Evolutionary conservation across 441 rosid species (phyloP).

Genomic region (Populus tomentosa): DNA sequence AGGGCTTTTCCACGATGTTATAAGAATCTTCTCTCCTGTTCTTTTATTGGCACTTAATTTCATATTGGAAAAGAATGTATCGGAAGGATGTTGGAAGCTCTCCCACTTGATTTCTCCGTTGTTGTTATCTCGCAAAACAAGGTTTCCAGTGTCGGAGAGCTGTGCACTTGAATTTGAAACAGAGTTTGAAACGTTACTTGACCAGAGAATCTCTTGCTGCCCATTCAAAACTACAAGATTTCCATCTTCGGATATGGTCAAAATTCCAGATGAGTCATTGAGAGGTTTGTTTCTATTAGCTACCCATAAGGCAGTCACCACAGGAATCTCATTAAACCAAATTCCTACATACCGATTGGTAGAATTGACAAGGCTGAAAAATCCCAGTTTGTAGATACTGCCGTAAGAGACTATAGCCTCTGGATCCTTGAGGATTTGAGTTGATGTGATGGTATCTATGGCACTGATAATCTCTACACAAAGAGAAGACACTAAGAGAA

Average conservation of each 20-base stretch:
- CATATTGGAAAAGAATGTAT: slow-evolving; percentile 29
- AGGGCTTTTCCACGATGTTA: slow-evolving; percentile 44
- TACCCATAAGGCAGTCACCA: slow-evolving; percentile 35
- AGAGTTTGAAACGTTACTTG: slow-evolving; percentile 29
- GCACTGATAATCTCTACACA: slow-evolving; percentile 8
- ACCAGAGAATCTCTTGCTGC: slow-evolving; percentile 25
- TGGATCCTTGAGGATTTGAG: slow-evolving; percentile 30
- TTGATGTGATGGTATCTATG: slow-evolving; percentile 27
- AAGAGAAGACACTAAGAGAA: slow-evolving; percentile 11
- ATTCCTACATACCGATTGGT: slow-evolving; percentile 40
- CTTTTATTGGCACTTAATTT: slow-evolving; percentile 12
- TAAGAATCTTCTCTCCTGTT: slow-evolving; percentile 20
- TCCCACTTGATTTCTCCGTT: slow-evolving; percentile 31
- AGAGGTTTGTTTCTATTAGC: too few species aligned
- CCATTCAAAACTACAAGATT: too few species aligned
- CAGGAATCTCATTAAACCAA: slow-evolving; percentile 34
- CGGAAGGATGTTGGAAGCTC: slow-evolving; percentile 42
- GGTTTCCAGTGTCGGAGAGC: slow-evolving; percentile 43
- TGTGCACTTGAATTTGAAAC: slow-evolving; percentile 26
- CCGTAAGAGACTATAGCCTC: slow-evolving; percentile 25
- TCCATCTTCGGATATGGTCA: too few species aligned
- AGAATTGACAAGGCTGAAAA: slow-evolving; percentile 40
- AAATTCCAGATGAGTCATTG: too few species aligned
- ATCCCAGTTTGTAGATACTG: slow-evolving; percentile 32
- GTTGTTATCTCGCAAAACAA: slow-evolving; percentile 22